Conservation (phyloP, 1,284 basidiomycete species). For the Naganishia albida region DNA sequence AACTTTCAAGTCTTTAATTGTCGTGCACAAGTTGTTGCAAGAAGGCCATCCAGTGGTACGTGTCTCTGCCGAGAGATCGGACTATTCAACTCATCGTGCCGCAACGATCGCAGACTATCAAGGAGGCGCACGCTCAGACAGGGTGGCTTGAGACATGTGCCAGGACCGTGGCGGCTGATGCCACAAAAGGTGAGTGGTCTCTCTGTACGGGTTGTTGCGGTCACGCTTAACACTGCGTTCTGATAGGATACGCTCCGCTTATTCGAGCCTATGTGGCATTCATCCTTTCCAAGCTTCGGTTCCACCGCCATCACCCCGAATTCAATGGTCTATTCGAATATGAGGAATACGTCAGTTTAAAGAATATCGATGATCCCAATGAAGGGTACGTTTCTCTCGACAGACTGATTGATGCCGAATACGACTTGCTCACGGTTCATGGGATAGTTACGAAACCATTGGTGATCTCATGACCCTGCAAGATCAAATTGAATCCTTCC, state of each 20-base stretch:
- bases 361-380: constrained; percentile 95
- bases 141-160: constrained; percentile 95
- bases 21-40: constrained; percentile 92
- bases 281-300: constrained; percentile 88
- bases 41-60: constrained; percentile 89
- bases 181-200: constrained; percentile 64
- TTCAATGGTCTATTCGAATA: constrained; percentile 97
- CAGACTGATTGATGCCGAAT: constrained; percentile 1
- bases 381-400: constrained; percentile 70
- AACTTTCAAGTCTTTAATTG: constrained; percentile 93
- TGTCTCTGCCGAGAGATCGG: constrained; percentile 33
- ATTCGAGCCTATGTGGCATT: constrained; percentile 94
- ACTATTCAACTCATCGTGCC: background rate
- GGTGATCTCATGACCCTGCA: constrained; percentile 92
- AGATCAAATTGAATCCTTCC: constrained; percentile 96
- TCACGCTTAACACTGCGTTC: constrained; percentile 12
- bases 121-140: constrained; percentile 93
- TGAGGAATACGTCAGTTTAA: constrained; percentile 91
- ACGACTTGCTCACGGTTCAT: constrained; percentile 16
- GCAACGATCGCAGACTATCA: constrained; percentile 67
- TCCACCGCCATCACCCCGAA: constrained; percentile 88
- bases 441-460: constrained; percentile 84
- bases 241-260: constrained; percentile 78
- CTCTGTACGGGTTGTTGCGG: constrained; percentile 13
- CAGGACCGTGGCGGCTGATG: constrained; percentile 78